Conservation (phyloP, 768 basidiomycete species). For the Collybia mongolica region DNA sequence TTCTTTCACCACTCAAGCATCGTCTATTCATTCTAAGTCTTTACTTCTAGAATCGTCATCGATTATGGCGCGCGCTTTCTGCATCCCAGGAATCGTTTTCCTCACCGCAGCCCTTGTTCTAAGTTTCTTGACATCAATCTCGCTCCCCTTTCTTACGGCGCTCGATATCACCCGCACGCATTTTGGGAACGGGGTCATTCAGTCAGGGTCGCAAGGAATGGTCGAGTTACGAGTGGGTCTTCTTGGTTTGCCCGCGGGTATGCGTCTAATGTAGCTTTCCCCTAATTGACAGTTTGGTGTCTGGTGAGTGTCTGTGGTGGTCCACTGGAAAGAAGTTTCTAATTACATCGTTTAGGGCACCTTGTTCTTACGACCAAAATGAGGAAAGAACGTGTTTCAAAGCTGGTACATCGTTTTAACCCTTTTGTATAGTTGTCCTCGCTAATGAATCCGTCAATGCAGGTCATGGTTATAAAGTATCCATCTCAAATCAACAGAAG, state of each 20-base stretch:
- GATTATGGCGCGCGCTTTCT: constrained; percentile 32
- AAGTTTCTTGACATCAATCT: constrained; percentile 66
- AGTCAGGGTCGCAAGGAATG: constrained; percentile 26
- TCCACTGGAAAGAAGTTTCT: background rate
- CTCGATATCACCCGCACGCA: constrained; percentile 66
- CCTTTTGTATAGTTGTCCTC: background rate
- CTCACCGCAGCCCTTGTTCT: constrained; percentile 60
- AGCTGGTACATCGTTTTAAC: constrained; percentile 35
- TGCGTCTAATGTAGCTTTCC: constrained; percentile 2
- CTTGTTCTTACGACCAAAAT: constrained; percentile 49
- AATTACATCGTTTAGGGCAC: constrained; percentile 44
- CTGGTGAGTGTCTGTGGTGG: constrained; percentile 43
- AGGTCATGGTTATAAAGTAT: constrained; percentile 59
- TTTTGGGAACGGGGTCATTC: constrained; percentile 32
- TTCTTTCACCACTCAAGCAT: background rate
- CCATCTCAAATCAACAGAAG: constrained; percentile 35
- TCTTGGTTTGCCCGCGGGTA: background rate
- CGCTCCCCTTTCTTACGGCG: constrained; percentile 64
- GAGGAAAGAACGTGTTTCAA: constrained; percentile 47
- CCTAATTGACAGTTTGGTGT: constrained; percentile 56
- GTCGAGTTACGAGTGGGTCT: constrained; percentile 54
- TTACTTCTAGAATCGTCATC: background rate
- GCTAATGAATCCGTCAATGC: background rate
- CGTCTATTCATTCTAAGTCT: constrained; percentile 3
- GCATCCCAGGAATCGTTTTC: constrained; percentile 59